Evolutionary conservation across 805 yeast species (phyloP).

Genomic region (Teunomyces pallodes): DNA sequence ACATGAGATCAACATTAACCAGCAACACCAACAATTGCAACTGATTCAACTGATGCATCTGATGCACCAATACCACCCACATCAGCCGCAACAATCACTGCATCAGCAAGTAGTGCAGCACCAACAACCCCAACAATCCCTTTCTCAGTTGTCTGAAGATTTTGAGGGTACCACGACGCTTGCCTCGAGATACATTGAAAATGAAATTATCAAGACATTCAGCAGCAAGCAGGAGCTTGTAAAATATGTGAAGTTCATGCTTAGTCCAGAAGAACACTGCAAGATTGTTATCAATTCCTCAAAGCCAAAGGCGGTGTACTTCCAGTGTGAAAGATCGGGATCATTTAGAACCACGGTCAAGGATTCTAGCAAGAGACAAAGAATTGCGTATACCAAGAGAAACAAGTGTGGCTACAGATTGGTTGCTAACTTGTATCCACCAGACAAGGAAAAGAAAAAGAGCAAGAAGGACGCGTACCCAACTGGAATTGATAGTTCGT

Average conservation of each 20-base stretch:
- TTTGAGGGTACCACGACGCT: slow-evolving; percentile 11
- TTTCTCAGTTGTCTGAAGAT: slow-evolving; percentile 9
- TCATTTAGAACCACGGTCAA: slow-evolving; percentile 46
- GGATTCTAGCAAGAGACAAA: slow-evolving; percentile 43
- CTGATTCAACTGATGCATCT: slow-evolving; percentile 6
- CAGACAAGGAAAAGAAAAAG: slow-evolving; percentile 42
- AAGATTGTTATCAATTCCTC: slow-evolving; percentile 46
- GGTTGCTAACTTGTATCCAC: slow-evolving; percentile 44
- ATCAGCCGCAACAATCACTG: slow-evolving; percentile 6
- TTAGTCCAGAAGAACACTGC: slow-evolving; percentile 36
- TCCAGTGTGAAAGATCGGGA: slow-evolving; percentile 47
- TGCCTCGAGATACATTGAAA: slow-evolving; percentile 13
- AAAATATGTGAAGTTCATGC: slow-evolving; percentile 36
- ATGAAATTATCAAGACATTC: slow-evolving; percentile 15
- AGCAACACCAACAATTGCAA: slow-evolving; percentile 10
- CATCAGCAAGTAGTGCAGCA: slow-evolving; percentile 11
- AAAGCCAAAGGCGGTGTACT: slow-evolving; percentile 47
- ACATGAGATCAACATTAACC: slow-evolving; percentile 11
- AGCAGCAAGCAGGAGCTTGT: slow-evolving; percentile 16
- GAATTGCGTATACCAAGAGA: slow-evolving; percentile 47
- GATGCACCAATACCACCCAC: slow-evolving; percentile 14
- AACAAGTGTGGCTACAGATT: slow-evolving; percentile 46
- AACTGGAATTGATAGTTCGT: background rate
- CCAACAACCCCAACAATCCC: slow-evolving; percentile 15
- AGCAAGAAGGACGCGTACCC: slow-evolving; percentile 19